Evolutionary conservation across 257 asterid species (phyloP).

Genomic region (Solanum lycopersicoides): DNA sequence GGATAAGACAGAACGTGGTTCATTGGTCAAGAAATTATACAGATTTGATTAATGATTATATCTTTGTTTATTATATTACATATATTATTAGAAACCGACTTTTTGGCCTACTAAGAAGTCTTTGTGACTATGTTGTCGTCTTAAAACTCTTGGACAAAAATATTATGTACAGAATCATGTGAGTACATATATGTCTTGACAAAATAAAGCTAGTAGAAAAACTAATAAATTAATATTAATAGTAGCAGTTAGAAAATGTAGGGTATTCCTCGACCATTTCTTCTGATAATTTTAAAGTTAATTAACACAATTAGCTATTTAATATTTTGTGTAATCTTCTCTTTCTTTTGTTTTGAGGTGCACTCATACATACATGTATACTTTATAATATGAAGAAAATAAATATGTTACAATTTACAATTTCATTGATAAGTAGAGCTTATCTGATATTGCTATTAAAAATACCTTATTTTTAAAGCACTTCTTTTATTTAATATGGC

Average conservation of each 20-base stretch:
- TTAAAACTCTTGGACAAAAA: not conserved
- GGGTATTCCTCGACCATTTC: not conserved
- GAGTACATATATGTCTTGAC: not conserved
- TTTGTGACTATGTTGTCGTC: not conserved
- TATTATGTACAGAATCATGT: not conserved
- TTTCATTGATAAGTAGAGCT: not conserved
- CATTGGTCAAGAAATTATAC: not conserved
- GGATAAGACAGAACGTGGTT: not conserved
- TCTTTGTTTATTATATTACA: not conserved
- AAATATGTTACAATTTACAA: not conserved
- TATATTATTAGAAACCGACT: not conserved
- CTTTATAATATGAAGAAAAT: not conserved
- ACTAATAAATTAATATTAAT: not conserved
- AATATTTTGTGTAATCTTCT: not conserved
- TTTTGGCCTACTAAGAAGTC: not conserved
- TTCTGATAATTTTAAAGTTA: not conserved
- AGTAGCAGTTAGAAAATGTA: not conserved
- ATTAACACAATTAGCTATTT: not conserved
- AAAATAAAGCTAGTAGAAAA: not conserved
- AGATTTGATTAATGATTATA: not conserved
- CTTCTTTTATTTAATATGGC: too few relatives aligned
- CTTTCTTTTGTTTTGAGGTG: not conserved
- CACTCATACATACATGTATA: too few relatives aligned
- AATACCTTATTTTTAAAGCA: too few relatives aligned
- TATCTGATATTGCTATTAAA: too few relatives aligned